Conservation (phyloP, 352 stramenopile genomes). For the Globisporangium cederbergense region DNA sequence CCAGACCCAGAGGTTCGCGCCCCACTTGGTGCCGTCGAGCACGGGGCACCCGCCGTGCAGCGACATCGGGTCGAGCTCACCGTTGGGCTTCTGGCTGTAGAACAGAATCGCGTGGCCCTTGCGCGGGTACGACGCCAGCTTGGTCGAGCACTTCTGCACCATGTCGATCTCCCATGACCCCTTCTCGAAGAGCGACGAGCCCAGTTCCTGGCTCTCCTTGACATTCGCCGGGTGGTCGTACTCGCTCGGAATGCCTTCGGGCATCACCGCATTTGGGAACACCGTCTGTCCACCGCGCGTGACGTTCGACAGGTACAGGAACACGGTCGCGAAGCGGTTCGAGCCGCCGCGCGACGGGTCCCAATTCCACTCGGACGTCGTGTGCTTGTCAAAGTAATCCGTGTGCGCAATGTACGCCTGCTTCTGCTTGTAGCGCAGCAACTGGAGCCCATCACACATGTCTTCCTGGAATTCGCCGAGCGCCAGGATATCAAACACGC, state of each 20-base stretch:
- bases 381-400: constrained; percentile 88
- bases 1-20: constrained; percentile 97
- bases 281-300: constrained; percentile 76
- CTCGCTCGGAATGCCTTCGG: constrained; percentile 49
- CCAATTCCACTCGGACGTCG: constrained; percentile 66
- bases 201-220: constrained; percentile 37
- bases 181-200: constrained; percentile 55
- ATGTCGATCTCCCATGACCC: constrained; percentile 74
- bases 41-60: constrained; percentile 95
- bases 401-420: constrained; percentile 93
- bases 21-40: constrained; percentile 93
- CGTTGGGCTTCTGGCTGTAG: constrained; percentile 96
- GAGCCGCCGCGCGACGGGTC: constrained; percentile 69
- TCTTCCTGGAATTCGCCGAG: constrained; percentile 87
- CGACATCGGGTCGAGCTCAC: constrained; percentile 79
- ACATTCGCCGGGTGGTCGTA: constrained; percentile 51
- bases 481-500: constrained; percentile 89
- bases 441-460: constrained; percentile 93
- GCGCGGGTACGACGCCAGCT: constrained; percentile 70
- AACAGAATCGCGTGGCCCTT: constrained; percentile 95
- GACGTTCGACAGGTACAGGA: constrained; percentile 84
- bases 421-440: constrained; percentile 94
- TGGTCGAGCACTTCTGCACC: constrained; percentile 72
- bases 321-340: constrained; percentile 83
- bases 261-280: constrained; percentile 76